Base-by-base conservation (phyloP, 345 rosid species). In the Syzygium aromaticum region DNA sequence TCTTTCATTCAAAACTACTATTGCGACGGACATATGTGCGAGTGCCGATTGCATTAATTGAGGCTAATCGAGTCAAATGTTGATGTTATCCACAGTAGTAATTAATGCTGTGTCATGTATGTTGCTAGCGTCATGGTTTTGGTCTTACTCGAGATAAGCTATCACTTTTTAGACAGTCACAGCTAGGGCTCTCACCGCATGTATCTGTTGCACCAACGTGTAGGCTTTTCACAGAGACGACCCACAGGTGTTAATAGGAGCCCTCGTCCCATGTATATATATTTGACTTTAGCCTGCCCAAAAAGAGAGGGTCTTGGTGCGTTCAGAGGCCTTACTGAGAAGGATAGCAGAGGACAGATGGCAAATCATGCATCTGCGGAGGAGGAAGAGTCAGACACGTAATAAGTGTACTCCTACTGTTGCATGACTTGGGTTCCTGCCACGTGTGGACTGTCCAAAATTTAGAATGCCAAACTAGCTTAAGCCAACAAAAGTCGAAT, bases 311-410 rank as follows among this genome's bases (percentile, higher is more conserved):
- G 38, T 61, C 73, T 14, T 14, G 73, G 73, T 16, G 73, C 14
- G 73, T 61, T 61, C 73, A 13, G 73, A 61, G 73, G 38, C n/a
- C 73, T 17, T 30, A 14, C n/a, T 13, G 33, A 13, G 73, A 61
- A n/a, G 73, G 38, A 61, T 19, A 61, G 73, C 3, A n/a, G 73
- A 61, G 73, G 73, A 61, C 38, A 61, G 14, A 61, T 61, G 33
- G 38, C 73, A n/a, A 61, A 28, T 30, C 17, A 14, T 13, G 73
- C 73, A 61, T 30, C 73, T n/a, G 21, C 19, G 17, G 61, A 86
- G 9, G 63, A 33, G 21, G 88, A 88, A 83, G 90, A 88, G 86
- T 84, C 88, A 86, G 90, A 91, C 94, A 93, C 93, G 95, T 90
- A 90, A 93, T 61, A 13, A 61, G 73, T n/a, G 38, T 11, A 51